Evolutionary conservation across 176 grass and related monocot species (phyloP).

Genomic region (Oryza punctata): DNA sequence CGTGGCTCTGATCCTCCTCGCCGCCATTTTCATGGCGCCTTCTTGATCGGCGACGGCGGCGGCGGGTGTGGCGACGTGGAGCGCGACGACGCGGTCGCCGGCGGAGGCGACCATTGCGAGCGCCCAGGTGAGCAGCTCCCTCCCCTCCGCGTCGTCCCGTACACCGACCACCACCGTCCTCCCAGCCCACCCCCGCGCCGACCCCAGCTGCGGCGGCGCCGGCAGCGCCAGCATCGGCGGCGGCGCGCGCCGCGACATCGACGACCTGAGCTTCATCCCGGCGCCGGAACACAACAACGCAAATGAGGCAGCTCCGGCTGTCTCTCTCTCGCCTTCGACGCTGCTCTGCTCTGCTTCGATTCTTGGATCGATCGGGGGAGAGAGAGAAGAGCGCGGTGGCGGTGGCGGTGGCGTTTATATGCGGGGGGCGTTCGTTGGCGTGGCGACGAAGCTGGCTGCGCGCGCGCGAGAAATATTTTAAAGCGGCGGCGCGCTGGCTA

Average conservation of each 20-base stretch:
- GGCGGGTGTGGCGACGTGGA: constrained; percentile 49
- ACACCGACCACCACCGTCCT: constrained; percentile 75
- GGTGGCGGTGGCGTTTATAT: constrained; percentile 44
- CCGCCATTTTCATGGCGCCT: neutral
- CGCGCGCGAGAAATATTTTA: constrained; percentile 15
- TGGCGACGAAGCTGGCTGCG: constrained; percentile 47
- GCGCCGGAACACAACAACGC: neutral
- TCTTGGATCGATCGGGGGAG: constrained; percentile 7
- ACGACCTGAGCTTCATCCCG: constrained; percentile 40
- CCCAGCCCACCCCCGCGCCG: neutral
- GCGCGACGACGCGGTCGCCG: constrained; percentile 66
- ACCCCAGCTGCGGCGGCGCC: neutral
- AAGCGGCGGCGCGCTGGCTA: neutral
- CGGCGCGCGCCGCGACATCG: neutral
- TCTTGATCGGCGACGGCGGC: too few species aligned
- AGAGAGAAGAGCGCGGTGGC: neutral
- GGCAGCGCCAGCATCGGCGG: neutral
- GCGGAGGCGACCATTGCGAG: constrained; percentile 67
- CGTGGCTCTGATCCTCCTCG: neutral
- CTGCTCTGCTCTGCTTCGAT: neutral
- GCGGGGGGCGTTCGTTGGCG: neutral
- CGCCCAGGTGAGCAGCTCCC: constrained; percentile 81
- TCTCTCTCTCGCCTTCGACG: neutral
- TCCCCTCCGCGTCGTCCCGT: constrained; percentile 57
- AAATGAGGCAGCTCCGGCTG: neutral